These are phyloP conservation scores for Cytospora piceae DNA, from an alignment of 2,329 filamentous ascomycete species.

Conservation along the genomic window DNA sequence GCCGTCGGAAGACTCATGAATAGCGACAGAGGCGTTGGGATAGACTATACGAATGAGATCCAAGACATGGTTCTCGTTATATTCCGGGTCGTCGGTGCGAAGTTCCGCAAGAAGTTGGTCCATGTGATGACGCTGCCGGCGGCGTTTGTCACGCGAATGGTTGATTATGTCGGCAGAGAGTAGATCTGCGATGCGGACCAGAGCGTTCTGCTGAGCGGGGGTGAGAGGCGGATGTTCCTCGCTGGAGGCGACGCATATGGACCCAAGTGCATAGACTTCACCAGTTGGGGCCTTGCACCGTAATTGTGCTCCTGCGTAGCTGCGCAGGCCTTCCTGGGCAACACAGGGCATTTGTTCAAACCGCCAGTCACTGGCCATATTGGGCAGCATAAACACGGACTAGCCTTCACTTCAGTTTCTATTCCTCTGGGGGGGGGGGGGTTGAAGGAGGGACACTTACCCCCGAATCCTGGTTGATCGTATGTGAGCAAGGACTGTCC, in stretches of 20 bases:
- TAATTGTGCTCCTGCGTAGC: slow-evolving; percentile 47
- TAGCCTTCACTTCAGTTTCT: slow-evolving; percentile 18
- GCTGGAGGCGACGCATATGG: slow-evolving; percentile 48
- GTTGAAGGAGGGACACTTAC: slow-evolving; percentile 31
- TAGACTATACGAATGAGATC: slow-evolving; percentile 11
- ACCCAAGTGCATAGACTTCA: slow-evolving; percentile 45
- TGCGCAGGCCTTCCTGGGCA: slow-evolving; percentile 43
- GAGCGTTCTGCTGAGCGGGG: slow-evolving; percentile 35
- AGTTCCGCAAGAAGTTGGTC: slow-evolving; percentile 39
- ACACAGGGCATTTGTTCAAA: slow-evolving; percentile 47
- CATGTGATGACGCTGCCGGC: slow-evolving; percentile 45
- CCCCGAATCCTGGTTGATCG: slow-evolving; percentile 42
- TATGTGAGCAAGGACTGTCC: slow-evolving; percentile 51
- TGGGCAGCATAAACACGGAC: slow-evolving; percentile 46
- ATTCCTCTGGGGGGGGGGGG: slow-evolving; percentile 9
- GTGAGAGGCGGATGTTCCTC: slow-evolving; percentile 40
- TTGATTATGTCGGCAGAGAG: slow-evolving; percentile 46
- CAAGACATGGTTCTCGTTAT: slow-evolving; percentile 25
- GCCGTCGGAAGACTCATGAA: slow-evolving; percentile 10
- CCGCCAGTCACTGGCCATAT: slow-evolving; percentile 50
- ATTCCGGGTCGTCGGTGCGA: slow-evolving; percentile 2
- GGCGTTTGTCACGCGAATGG: slow-evolving; percentile 43
- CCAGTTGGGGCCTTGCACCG: slow-evolving; percentile 45
- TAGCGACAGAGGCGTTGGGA: background rate
- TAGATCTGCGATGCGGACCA: slow-evolving; percentile 39